Conservation (phyloP, 208 protist genomes). For the Crithidia acanthocephali region DNA sequence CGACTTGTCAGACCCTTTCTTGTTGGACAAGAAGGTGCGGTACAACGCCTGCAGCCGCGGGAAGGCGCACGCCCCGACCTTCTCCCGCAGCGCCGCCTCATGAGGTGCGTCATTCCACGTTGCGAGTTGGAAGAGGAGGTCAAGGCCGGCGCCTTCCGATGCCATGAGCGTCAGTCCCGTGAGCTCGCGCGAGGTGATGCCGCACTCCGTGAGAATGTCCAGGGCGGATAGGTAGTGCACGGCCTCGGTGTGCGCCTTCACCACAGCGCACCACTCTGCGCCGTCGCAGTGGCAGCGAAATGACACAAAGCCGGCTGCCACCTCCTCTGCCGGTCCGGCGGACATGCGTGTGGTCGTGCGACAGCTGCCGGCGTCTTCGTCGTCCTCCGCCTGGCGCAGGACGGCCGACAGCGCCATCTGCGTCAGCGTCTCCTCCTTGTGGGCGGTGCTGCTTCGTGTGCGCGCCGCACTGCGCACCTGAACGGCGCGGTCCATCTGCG, state of each 20-base stretch:
- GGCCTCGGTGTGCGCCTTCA: constrained; percentile 17
- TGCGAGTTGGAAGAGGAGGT: constrained; percentile 24
- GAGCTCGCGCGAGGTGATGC: constrained; percentile 11
- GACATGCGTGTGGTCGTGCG: not conserved
- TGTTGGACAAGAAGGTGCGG: constrained; percentile 6
- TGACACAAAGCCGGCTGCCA: not conserved
- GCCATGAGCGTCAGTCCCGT: constrained; percentile 27
- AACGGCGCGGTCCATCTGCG: not conserved
- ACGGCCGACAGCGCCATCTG: constrained; percentile 27
- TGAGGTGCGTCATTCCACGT: constrained; percentile 9
- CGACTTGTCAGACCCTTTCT: not conserved
- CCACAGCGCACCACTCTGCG: constrained; percentile 24
- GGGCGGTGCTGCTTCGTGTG: not conserved
- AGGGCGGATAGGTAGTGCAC: constrained; percentile 19
- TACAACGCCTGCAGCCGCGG: constrained; percentile 20
- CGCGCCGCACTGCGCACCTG: constrained; percentile 7
- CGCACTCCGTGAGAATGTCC: constrained; percentile 16
- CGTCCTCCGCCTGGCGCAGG: not conserved
- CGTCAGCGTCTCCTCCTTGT: constrained; percentile 9
- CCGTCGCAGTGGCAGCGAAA: constrained; percentile 19
- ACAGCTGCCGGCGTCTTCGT: not conserved
- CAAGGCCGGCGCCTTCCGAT: constrained; percentile 13
- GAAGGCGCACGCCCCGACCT: constrained; percentile 13
- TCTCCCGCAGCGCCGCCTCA: constrained; percentile 8
- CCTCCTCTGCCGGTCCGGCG: not conserved